phyloP scores from a whole-genome alignment of 2,329 filamentous ascomycete species.

The Xylaria arbuscula region DNA sequence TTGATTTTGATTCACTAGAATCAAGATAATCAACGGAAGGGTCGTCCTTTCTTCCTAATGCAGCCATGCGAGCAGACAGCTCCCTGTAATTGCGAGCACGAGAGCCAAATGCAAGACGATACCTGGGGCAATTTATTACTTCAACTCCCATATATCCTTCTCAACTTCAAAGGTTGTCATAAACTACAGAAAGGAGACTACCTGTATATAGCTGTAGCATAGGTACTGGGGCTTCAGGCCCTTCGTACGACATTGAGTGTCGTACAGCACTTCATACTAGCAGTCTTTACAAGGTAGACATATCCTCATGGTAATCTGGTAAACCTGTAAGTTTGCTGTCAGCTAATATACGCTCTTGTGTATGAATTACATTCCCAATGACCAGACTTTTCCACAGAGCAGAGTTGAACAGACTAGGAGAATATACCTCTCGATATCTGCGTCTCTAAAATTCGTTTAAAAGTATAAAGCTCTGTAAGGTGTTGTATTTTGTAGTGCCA shows the following conservation, averaged over 20 bases:
- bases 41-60: conserved; percentile 69
- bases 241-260: no score
- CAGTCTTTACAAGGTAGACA: conserved; percentile 69
- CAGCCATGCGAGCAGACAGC: conserved; percentile 84
- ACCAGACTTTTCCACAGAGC: conserved; percentile 93
- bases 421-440: conserved; percentile 93
- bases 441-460: conserved; percentile 91
- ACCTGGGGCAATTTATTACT: conserved; percentile 94
- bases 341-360: neutral
- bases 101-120: conserved; percentile 84
- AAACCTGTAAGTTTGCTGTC: conserved; percentile 12
- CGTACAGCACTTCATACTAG: no score
- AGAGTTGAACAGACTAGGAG: conserved; percentile 96
- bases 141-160: conserved; percentile 80
- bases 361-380: conserved; percentile 76
- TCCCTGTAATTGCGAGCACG: conserved; percentile 81
- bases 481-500: conserved; percentile 93
- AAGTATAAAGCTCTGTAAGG: conserved; percentile 83
- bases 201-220: no score
- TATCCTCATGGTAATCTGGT: conserved; percentile 76
- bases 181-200: no score
- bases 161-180: conserved; percentile 56
- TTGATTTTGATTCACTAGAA: neutral
- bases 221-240: no score
- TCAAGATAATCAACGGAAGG: neutral